These are phyloP conservation scores for Boletus insuetus DNA, from an alignment of 768 basidiomycete genomes.

Conservation along the genomic window DNA sequence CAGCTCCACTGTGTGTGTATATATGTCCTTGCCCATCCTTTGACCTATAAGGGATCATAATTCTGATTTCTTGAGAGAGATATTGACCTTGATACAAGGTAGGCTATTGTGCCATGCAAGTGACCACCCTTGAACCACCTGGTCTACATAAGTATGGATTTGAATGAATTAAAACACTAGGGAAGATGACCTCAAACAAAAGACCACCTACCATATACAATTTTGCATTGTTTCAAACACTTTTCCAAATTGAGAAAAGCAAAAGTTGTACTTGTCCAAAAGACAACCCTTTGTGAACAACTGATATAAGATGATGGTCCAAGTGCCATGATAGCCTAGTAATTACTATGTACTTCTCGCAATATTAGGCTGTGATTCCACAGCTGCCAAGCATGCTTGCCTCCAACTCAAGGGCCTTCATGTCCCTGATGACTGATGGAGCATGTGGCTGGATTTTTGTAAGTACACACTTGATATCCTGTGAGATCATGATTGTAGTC, in stretches of 20 bases:
- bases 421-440: too few relatives aligned
- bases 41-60: background rate
- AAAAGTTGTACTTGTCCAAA: slow-evolving; percentile 4
- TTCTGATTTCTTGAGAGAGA: slow-evolving; percentile 8
- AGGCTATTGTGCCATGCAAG: slow-evolving; percentile 11
- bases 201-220: background rate
- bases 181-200: too few relatives aligned
- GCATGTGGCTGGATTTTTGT: too few relatives aligned
- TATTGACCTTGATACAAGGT: background rate
- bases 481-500: too few relatives aligned
- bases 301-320: slow-evolving; percentile 7
- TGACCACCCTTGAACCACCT: slow-evolving; percentile 15
- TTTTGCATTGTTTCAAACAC: too few relatives aligned
- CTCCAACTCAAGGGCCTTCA: too few relatives aligned
- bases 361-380: slow-evolving; percentile 1
- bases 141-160: too few relatives aligned
- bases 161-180: too few relatives aligned
- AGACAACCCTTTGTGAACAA: background rate
- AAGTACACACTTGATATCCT: too few relatives aligned
- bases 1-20: slow-evolving; percentile 7
- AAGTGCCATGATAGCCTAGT: background rate
- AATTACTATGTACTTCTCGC: slow-evolving; percentile 10
- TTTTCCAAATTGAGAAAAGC: slow-evolving; percentile 1
- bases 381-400: background rate
- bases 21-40: slow-evolving; percentile 7